These are phyloP conservation scores for Clavariopsis aquatica DNA, from an alignment of 495 filamentous ascomycete genomes.

Conservation along the genomic window DNA sequence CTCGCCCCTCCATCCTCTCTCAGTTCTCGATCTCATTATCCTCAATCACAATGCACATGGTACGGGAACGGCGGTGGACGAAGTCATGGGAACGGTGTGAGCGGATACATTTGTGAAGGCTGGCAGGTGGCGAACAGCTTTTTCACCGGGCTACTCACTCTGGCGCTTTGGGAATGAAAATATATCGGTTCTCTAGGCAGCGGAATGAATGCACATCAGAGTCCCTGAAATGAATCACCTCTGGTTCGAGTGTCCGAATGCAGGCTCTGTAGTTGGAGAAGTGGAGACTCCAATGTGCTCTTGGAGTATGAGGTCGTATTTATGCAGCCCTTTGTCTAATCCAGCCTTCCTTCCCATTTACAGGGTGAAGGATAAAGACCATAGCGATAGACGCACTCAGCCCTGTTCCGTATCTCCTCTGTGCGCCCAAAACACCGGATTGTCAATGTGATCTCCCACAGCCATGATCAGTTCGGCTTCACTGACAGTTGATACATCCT, in stretches of 20 bases:
- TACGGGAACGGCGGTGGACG: slow-evolving; percentile 25
- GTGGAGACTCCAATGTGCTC: background rate
- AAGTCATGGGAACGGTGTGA: slow-evolving; percentile 7
- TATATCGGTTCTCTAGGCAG: slow-evolving; percentile 14
- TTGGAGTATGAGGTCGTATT: background rate
- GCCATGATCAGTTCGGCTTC: background rate
- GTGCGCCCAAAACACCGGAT: background rate
- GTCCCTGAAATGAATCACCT: background rate
- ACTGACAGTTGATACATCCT: background rate
- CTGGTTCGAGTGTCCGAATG: background rate
- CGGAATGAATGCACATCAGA: slow-evolving; percentile 22
- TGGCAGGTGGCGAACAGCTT: slow-evolving; percentile 10
- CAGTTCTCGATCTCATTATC: slow-evolving; percentile 15
- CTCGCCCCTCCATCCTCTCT: slow-evolving; percentile 34
- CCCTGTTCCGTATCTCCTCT: background rate
- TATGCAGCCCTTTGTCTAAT: background rate
- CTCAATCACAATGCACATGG: slow-evolving; percentile 13
- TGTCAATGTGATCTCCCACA: background rate
- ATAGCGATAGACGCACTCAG: background rate
- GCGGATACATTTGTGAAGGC: background rate
- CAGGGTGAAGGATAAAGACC: background rate
- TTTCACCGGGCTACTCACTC: slow-evolving; percentile 6
- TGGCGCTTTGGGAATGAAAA: slow-evolving; percentile 35
- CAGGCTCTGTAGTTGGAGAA: background rate
- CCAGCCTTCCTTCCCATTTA: background rate